Conservation (phyloP, 345 rosid species). For the Excoecaria agallocha region DNA sequence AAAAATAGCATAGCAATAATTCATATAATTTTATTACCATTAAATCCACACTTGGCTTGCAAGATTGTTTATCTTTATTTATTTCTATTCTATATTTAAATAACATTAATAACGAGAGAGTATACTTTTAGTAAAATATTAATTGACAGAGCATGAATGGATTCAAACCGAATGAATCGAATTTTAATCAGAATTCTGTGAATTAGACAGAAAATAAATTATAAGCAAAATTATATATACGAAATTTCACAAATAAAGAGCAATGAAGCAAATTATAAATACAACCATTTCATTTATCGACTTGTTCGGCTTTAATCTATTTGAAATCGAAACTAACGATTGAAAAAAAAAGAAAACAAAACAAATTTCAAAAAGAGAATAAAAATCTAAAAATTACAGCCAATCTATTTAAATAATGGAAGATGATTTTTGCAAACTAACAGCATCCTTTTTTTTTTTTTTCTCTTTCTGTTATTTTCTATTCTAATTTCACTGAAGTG, state of each 20-base stretch:
- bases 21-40: not conserved
- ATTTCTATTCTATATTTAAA: no score
- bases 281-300: constrained; percentile 25
- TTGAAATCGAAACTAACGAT: constrained; percentile 26
- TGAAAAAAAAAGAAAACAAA: no score
- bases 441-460: constrained; percentile 14
- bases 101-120: no score
- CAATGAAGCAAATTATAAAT: not conserved
- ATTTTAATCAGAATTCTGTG: no score
- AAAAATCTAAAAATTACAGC: constrained; percentile 36
- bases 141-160: no score
- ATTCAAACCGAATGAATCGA: no score
- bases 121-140: no score
- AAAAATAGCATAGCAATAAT: constrained; percentile 8
- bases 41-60: not conserved
- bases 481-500: constrained; percentile 22
- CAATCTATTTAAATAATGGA: constrained; percentile 34
- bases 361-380: constrained; percentile 1
- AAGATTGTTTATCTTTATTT: not conserved
- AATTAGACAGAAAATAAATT: no score
- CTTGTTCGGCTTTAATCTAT: constrained; percentile 18
- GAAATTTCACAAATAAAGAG: no score
- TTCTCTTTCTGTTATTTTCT: constrained; percentile 6
- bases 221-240: no score
- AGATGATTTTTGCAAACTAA: constrained; percentile 15